Percentiles rank a stretch among this genome's conserved stretches.
These are phyloP conservation scores for Cercospora berteroae DNA, from an alignment of 2,329 filamentous ascomycete species.

Conservation along the genomic window DNA sequence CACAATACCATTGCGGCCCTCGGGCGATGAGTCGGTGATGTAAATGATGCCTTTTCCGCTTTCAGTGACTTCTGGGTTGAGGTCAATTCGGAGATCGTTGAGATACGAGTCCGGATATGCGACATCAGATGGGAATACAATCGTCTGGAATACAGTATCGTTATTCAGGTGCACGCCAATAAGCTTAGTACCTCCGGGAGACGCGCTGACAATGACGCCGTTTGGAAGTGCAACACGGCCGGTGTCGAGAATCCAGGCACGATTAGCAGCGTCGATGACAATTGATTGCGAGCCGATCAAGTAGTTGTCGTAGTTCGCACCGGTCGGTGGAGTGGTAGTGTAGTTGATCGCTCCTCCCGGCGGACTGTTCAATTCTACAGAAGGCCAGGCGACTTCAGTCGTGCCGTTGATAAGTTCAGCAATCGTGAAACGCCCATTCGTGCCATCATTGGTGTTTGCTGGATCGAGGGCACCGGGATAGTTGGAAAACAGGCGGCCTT, in stretches of 20 bases:
- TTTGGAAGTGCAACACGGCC: conserved; percentile 47
- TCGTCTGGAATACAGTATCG: conserved; percentile 51
- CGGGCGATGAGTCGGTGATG: conserved; percentile 52
- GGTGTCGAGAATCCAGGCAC: conserved; percentile 56
- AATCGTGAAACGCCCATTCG: conserved; percentile 48
- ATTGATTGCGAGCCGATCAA: conserved; percentile 54
- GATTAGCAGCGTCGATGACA: conserved; percentile 51
- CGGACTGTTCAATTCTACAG: conserved; percentile 47
- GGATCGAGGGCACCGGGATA: conserved; percentile 52
- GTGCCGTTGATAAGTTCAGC: conserved; percentile 47
- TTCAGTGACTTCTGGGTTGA: conserved; percentile 43
- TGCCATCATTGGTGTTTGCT: conserved; percentile 47
- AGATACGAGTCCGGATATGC: conserved; percentile 52
- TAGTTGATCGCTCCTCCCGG: conserved; percentile 54
- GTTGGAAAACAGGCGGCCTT: conserved; percentile 53
- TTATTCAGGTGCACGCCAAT: conserved; percentile 49
- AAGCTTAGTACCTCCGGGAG: conserved; percentile 53
- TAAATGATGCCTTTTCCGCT: conserved; percentile 52
- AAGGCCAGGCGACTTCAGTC: conserved; percentile 48
- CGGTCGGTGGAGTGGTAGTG: conserved; percentile 47
- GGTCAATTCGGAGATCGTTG: conserved; percentile 56
- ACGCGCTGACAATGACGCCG: conserved; percentile 46
- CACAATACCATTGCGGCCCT: conserved; percentile 52
- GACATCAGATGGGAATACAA: conserved; percentile 50
- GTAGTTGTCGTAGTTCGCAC: conserved; percentile 50